phyloP scores from a whole-genome alignment of 176 grass and related monocot species.

The Tillandsia fasciculata region DNA sequence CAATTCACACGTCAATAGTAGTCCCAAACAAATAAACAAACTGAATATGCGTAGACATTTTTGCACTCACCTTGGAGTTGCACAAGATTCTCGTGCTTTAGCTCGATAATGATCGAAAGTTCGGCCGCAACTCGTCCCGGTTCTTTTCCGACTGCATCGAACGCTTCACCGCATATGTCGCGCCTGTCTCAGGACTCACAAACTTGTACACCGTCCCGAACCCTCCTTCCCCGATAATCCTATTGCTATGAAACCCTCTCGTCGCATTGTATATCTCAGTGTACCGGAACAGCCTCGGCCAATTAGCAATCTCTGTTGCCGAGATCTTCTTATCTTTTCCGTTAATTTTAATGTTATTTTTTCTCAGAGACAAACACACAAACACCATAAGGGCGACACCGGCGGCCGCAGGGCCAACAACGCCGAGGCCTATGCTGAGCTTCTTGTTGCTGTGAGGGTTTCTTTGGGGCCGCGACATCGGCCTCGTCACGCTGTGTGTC shows the following conservation, averaged over 20 bases:
- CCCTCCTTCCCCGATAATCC: slow-evolving; percentile 35
- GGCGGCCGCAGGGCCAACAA: slow-evolving; percentile 12
- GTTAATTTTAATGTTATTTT: slow-evolving; percentile 13
- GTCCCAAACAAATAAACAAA: no score
- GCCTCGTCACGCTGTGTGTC: slow-evolving; percentile 11
- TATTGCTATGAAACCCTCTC: slow-evolving; percentile 30
- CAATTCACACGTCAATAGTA: no score
- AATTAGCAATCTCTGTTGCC: not conserved
- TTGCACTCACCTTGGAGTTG: slow-evolving; percentile 18
- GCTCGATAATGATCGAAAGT: slow-evolving; percentile 32
- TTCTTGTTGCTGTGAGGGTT: slow-evolving; percentile 5
- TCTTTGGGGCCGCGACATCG: not conserved
- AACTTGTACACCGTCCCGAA: slow-evolving; percentile 39
- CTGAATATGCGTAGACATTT: no score
- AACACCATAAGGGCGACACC: slow-evolving; percentile 26
- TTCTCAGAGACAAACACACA: slow-evolving; percentile 25
- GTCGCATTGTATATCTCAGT: slow-evolving; percentile 29
- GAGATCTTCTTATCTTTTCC: slow-evolving; percentile 3
- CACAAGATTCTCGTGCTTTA: slow-evolving; percentile 47
- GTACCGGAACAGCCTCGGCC: slow-evolving; percentile 35
- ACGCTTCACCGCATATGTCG: slow-evolving; percentile 40
- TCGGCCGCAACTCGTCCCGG: slow-evolving; percentile 33
- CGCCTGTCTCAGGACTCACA: slow-evolving; percentile 15
- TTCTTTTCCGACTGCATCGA: slow-evolving; percentile 33
- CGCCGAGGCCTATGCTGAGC: slow-evolving; percentile 20